Evolutionary conservation across 176 grass and related monocot species (phyloP).

Genomic region (Ampelocalamus luodianensis): DNA sequence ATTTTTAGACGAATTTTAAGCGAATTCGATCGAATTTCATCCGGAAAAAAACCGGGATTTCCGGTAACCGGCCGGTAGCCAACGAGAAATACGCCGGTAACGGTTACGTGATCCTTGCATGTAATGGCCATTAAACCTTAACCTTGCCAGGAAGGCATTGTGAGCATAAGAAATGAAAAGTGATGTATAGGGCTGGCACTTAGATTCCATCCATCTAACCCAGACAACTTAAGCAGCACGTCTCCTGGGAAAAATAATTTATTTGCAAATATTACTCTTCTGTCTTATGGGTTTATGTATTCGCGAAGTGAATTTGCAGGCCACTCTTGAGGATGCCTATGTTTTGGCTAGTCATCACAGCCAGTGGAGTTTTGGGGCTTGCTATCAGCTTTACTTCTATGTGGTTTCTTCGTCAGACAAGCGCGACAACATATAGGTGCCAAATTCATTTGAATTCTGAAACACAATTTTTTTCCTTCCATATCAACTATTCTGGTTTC

Average conservation of each 20-base stretch:
- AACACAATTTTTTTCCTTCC: background rate
- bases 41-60: too few species aligned
- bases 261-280: background rate
- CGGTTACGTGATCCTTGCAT: too few species aligned
- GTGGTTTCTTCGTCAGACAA: conserved; percentile 99
- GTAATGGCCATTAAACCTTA: background rate
- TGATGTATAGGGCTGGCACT: conserved; percentile 8
- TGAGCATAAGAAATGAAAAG: background rate
- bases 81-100: too few species aligned
- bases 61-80: too few species aligned
- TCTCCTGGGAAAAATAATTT: background rate
- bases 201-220: background rate
- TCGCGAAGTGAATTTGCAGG: conserved; percentile 62
- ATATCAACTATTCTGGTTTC: background rate
- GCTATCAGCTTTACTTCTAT: conserved; percentile 96
- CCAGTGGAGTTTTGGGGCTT: conserved; percentile 85
- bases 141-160: background rate
- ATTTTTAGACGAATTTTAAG: too few species aligned
- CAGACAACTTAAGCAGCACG: background rate
- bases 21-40: too few species aligned
- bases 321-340: conserved; percentile 77
- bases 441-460: background rate
- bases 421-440: conserved; percentile 93
- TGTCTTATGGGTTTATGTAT: conserved; percentile 44
- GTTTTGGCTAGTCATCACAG: conserved; percentile 89